Conservation (phyloP, 2,329 filamentous ascomycete species). For the Aureobasidium vineae region DNA sequence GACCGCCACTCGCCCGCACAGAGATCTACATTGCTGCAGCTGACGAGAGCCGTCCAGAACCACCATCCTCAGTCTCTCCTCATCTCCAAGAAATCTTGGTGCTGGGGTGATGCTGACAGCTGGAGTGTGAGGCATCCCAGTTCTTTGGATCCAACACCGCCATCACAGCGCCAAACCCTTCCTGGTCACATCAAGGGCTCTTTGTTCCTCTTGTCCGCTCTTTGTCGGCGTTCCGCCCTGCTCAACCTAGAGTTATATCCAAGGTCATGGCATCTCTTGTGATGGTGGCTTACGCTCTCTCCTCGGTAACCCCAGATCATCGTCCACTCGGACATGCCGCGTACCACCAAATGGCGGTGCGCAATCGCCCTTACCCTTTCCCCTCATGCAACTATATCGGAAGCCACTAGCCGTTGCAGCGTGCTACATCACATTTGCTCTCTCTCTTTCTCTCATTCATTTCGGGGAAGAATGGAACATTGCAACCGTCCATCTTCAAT, state of each 20-base stretch:
- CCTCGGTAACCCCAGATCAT: conserved; percentile 2
- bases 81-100: not conserved
- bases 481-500: not conserved
- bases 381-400: conserved; percentile 15
- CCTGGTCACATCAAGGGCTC: not conserved
- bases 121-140: not conserved
- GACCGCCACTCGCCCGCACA: not conserved
- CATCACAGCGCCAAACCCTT: too few relatives aligned
- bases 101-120: not conserved
- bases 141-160: not conserved
- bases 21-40: conserved; percentile 21
- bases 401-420: conserved; percentile 12
- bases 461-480: conserved; percentile 11
- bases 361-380: not conserved
- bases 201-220: not conserved
- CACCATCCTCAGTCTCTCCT: not conserved
- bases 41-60: conserved; percentile 24
- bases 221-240: not conserved
- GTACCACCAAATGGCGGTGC: conserved; percentile 12
- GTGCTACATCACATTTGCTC: conserved; percentile 8
- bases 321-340: not conserved
- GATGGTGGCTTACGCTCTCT: conserved; percentile 10
- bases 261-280: not conserved
- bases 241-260: not conserved
- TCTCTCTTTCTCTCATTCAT: not conserved